phyloP scores from a whole-genome alignment of 176 grass and related monocot species.

The Zoysia japonica region DNA sequence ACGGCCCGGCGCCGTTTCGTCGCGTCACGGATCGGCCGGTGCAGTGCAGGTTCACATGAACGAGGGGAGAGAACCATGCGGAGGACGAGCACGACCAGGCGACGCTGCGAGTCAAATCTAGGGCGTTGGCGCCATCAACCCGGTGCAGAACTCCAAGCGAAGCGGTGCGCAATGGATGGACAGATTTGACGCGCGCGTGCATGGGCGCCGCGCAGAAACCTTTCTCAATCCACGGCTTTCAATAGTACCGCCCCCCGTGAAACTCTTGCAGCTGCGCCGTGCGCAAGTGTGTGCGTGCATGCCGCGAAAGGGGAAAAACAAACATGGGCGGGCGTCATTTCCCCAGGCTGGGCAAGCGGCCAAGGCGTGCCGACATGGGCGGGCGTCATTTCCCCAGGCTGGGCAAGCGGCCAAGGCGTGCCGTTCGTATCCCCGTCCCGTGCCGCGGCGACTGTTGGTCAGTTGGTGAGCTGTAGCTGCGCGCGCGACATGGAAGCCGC shows the following conservation, averaged over 20 bases:
- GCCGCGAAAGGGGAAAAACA: not conserved
- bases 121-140: constrained; percentile 7
- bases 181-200: constrained; percentile 9
- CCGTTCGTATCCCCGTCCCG: constrained; percentile 11
- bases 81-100: not conserved
- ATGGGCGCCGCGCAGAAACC: not conserved
- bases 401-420: constrained; percentile 6
- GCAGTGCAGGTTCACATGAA: not conserved
- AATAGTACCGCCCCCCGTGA: not conserved
- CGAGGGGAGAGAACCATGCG: not conserved
- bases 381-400: not conserved
- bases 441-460: not conserved
- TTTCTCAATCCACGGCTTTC: not conserved
- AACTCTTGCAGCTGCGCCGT: not conserved
- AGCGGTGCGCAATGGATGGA: not conserved
- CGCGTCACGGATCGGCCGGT: not conserved
- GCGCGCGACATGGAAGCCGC: not conserved
- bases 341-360: constrained; percentile 2
- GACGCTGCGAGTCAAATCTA: constrained; percentile 17
- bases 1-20: not conserved
- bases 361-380: constrained; percentile 1
- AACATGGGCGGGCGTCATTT: not conserved
- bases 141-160: not conserved
- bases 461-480: not conserved
- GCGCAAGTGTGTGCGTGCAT: not conserved